phyloP scores from a whole-genome alignment of 1,284 basidiomycete genomes.

The Amylostereum areolatum region DNA sequence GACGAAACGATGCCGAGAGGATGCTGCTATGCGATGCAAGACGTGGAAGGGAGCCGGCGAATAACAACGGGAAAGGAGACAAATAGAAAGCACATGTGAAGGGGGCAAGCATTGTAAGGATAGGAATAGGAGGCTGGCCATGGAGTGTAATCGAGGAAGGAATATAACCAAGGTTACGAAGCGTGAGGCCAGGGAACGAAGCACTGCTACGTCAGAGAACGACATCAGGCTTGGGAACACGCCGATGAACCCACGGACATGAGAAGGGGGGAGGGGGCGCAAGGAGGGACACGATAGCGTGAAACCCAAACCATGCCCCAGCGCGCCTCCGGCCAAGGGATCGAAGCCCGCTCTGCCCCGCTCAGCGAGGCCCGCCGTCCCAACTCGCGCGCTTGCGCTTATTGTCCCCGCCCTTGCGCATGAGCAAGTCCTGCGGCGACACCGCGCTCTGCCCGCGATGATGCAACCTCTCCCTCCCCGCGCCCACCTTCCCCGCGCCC shows the following conservation, averaged over 20 bases:
- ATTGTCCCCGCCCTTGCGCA: slow-evolving; percentile 43
- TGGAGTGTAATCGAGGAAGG: no score
- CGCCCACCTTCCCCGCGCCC: neutral
- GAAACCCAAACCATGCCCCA: no score
- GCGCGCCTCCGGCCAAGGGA: no score
- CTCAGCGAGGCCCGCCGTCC: slow-evolving; percentile 58
- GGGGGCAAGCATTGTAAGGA: neutral
- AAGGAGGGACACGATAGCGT: no score
- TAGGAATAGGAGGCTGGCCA: no score
- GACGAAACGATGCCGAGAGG: neutral
- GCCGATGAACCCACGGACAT: no score
- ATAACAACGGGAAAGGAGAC: neutral
- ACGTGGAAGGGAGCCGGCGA: slow-evolving; percentile 4
- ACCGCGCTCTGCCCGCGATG: slow-evolving; percentile 61
- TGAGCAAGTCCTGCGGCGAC: slow-evolving; percentile 57
- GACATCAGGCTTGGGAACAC: no score
- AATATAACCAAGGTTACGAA: no score
- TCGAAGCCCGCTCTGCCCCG: no score
- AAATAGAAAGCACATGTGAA: slow-evolving; percentile 5
- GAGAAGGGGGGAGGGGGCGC: no score
- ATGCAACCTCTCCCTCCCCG: slow-evolving; percentile 24
- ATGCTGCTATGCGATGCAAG: slow-evolving; percentile 7
- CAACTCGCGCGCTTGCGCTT: slow-evolving; percentile 70
- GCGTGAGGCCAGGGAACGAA: no score
- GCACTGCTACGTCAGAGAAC: no score